Conservation (phyloP, 495 filamentous ascomycete genomes). For the Penicillium cosmopolitanum region DNA sequence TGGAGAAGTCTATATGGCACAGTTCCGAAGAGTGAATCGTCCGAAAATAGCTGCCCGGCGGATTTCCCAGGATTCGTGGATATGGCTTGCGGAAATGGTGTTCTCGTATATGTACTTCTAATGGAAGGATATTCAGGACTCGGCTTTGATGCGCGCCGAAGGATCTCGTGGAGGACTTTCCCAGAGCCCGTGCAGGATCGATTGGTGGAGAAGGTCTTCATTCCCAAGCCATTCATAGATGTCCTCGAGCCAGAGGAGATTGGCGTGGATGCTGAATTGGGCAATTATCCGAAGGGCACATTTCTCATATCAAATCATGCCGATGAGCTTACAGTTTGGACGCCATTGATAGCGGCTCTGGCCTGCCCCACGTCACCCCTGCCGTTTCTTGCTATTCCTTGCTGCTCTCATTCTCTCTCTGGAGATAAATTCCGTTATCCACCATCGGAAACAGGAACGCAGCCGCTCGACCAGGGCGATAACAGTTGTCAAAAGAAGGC, state of each 20-base stretch:
- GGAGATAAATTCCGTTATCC: slow-evolving; percentile 75
- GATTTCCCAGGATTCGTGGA: slow-evolving; percentile 90
- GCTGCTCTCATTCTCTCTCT: slow-evolving; percentile 86
- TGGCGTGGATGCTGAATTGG: slow-evolving; percentile 59
- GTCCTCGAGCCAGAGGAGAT: slow-evolving; percentile 20
- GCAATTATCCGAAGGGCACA: slow-evolving; percentile 71
- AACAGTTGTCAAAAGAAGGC: neutral
- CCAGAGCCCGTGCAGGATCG: slow-evolving; percentile 52
- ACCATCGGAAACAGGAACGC: slow-evolving; percentile 36
- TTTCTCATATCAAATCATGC: slow-evolving; percentile 98
- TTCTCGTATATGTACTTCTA: slow-evolving; percentile 83
- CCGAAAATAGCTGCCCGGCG: slow-evolving; percentile 7
- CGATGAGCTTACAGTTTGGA: slow-evolving; percentile 95
- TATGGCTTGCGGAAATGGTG: slow-evolving; percentile 92
- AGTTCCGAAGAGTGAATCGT: slow-evolving; percentile 25
- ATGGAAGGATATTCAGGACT: slow-evolving; percentile 83
- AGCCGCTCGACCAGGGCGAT: too few species aligned
- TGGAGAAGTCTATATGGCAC: slow-evolving; percentile 82
- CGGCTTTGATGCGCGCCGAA: slow-evolving; percentile 84
- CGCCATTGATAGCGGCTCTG: slow-evolving; percentile 79
- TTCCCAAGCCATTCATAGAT: slow-evolving; percentile 63
- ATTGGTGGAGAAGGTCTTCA: slow-evolving; percentile 72
- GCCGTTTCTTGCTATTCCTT: slow-evolving; percentile 90
- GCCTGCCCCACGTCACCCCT: slow-evolving; percentile 55
- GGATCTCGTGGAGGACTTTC: slow-evolving; percentile 84